A percentile compares a stretch with the other conserved stretches of the same genome.
Evolutionary conservation across 805 yeast genomes (phyloP).

Genomic region (Starmera caribaea): DNA sequence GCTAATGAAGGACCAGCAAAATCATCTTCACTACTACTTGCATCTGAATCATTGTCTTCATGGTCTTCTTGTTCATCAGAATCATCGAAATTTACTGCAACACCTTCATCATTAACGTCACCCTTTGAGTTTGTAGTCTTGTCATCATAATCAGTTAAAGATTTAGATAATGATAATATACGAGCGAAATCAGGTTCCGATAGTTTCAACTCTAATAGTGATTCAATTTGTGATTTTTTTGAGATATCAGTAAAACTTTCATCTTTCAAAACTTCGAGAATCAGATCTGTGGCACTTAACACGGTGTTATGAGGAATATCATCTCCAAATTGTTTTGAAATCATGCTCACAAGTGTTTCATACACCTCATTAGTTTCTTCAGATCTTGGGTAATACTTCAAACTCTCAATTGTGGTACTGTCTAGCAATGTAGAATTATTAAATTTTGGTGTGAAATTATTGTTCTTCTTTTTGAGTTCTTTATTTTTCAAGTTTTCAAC

Average conservation of each 20-base stretch:
- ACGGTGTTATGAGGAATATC: constrained; percentile 74
- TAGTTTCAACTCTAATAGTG: constrained; percentile 27
- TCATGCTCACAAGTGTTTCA: constrained; percentile 51
- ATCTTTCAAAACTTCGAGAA: constrained; percentile 44
- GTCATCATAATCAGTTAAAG: constrained; percentile 37
- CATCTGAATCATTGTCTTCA: constrained; percentile 17
- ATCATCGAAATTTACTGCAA: constrained; percentile 36
- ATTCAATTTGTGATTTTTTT: constrained; percentile 37
- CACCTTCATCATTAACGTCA: constrained; percentile 23
- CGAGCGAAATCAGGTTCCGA: constrained; percentile 31
- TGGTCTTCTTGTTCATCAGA: constrained; percentile 28
- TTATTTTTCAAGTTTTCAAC: constrained; percentile 10
- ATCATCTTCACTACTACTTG: constrained; percentile 21
- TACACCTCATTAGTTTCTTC: constrained; percentile 40
- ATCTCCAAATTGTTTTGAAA: constrained; percentile 42
- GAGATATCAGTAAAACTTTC: constrained; percentile 33
- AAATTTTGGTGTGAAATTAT: constrained; percentile 2
- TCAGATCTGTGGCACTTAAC: constrained; percentile 60
- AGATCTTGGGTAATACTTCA: constrained; percentile 56
- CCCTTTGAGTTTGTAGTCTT: neutral
- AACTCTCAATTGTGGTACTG: constrained; percentile 30
- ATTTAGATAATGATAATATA: constrained; percentile 17
- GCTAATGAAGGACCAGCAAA: constrained; percentile 23
- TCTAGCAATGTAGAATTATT: constrained; percentile 22
- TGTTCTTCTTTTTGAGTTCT: constrained; percentile 9